Percentiles rank a stretch among this genome's conserved stretches.
phyloP scores from a whole-genome alignment of 176 grass and related monocot species.

The Neostapfia colusana region DNA sequence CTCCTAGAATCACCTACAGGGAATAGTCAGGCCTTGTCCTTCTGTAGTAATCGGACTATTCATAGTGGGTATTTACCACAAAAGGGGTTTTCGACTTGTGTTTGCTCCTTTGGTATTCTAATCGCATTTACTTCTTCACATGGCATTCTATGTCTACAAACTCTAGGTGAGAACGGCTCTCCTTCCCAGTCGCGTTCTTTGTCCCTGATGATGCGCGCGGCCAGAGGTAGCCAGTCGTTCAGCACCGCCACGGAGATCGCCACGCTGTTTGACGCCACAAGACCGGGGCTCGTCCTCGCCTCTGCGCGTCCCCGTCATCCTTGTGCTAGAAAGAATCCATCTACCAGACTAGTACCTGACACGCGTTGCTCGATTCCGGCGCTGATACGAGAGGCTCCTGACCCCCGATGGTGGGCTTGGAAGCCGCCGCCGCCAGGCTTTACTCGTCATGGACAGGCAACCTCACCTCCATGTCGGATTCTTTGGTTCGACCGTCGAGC shows the following conservation, averaged over 20 bases:
- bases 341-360: no score
- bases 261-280: no score
- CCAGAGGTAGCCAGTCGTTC: no score
- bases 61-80: background rate
- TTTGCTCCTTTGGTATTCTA: background rate
- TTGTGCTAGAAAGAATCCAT: no score
- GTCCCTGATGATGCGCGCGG: no score
- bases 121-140: background rate
- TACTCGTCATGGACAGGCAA: background rate
- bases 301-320: no score
- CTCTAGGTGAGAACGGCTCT: background rate
- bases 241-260: no score
- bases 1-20: background rate
- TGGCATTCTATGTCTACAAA: background rate
- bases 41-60: background rate
- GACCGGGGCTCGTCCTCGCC: no score
- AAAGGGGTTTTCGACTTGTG: background rate
- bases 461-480: background rate
- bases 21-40: background rate
- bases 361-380: background rate
- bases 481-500: background rate
- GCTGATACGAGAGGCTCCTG: background rate
- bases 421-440: background rate
- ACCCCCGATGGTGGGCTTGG: background rate
- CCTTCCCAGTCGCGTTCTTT: no score